Evolutionary conservation across 129 eudicot species (phyloP).

Genomic region (Flaveria brownii): DNA sequence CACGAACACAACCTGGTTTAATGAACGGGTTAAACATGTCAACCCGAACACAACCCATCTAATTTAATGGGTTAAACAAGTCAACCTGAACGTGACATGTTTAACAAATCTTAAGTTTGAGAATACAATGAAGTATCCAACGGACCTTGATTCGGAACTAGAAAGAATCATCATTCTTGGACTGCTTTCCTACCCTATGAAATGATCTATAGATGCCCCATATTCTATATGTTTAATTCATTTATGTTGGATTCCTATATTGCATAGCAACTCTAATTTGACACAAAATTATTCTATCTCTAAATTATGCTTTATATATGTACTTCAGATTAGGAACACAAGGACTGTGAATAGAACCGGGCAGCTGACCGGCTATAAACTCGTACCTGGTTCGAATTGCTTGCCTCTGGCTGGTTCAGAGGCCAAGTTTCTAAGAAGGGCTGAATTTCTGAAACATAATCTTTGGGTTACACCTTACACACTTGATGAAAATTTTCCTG

Average conservation of each 20-base stretch:
- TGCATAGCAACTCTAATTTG: neutral
- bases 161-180: too few relatives aligned
- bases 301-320: neutral
- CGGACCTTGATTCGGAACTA: too few relatives aligned
- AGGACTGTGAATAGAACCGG: slow-evolving; percentile 84
- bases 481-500: slow-evolving; percentile 76
- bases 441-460: slow-evolving; percentile 82
- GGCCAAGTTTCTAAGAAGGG: slow-evolving; percentile 82
- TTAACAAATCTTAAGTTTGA: too few relatives aligned
- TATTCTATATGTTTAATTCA: neutral
- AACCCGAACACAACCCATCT: neutral
- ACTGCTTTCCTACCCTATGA: neutral
- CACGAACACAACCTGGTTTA: too few relatives aligned
- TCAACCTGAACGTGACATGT: too few relatives aligned
- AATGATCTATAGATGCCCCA: neutral
- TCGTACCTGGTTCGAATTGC: slow-evolving; percentile 84
- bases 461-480: slow-evolving; percentile 82
- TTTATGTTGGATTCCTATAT: neutral
- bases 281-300: slow-evolving; percentile 1
- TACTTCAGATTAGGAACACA: slow-evolving; percentile 69
- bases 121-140: too few relatives aligned
- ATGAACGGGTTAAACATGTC: too few relatives aligned
- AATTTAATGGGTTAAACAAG: too few relatives aligned
- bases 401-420: slow-evolving; percentile 84
- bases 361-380: slow-evolving; percentile 81